Conservation (phyloP, 2,329 filamentous ascomycete species). For the Xylaria sp. region DNA sequence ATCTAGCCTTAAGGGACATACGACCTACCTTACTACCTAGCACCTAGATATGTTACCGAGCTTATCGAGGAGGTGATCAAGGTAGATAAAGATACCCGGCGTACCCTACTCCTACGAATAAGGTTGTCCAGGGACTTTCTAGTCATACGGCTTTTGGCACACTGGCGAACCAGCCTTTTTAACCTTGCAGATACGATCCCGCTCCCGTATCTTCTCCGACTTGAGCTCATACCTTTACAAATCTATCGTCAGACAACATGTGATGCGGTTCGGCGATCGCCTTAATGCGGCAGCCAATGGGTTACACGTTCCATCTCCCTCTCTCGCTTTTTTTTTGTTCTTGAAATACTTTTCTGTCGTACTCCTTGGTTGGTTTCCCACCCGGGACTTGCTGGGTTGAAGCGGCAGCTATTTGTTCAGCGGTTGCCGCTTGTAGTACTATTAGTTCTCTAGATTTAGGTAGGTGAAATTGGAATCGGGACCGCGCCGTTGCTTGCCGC, state of each 20-base stretch:
- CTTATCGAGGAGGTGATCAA: no score
- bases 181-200: slow-evolving; percentile 28
- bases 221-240: slow-evolving; percentile 19
- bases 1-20: no score
- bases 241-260: slow-evolving; percentile 27
- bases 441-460: background rate
- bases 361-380: background rate
- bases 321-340: no score
- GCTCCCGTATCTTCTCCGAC: slow-evolving; percentile 31
- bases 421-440: background rate
- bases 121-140: slow-evolving; percentile 15
- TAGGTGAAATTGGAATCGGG: background rate
- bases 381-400: slow-evolving; percentile 3
- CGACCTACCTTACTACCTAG: no score
- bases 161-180: background rate
- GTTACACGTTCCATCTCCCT: slow-evolving; percentile 11
- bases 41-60: no score
- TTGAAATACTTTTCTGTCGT: background rate
- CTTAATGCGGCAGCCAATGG: slow-evolving; percentile 16
- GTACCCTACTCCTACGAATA: no score
- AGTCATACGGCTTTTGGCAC: slow-evolving; percentile 13
- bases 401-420: slow-evolving; percentile 1
- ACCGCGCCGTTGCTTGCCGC: background rate
- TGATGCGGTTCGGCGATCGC: slow-evolving; percentile 27
- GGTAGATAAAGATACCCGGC: no score